Conservation (phyloP, 768 basidiomycete genomes). For the Paxillus rubicundulus region DNA sequence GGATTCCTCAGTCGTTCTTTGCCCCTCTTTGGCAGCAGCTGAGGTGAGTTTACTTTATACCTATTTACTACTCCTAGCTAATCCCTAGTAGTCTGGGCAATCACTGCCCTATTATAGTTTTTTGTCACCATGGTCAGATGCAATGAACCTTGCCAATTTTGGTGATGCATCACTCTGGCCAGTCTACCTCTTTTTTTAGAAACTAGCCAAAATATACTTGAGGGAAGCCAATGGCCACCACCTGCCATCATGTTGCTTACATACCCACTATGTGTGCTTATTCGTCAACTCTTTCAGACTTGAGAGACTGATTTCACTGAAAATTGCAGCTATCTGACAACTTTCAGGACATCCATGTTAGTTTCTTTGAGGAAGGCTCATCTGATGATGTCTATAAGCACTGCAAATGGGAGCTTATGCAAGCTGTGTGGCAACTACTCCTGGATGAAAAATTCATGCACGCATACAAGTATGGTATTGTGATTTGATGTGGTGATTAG, state of each 20-base stretch:
- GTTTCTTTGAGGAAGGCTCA: background rate
- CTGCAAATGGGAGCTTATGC: slow-evolving; percentile 17
- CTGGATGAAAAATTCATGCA: slow-evolving; percentile 17
- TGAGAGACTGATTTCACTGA: background rate
- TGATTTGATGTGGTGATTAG: slow-evolving; percentile 15
- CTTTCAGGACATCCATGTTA: slow-evolving; percentile 4
- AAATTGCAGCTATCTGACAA: slow-evolving; percentile 4
- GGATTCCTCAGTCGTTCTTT: too few relatives aligned
- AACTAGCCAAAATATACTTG: slow-evolving; percentile 15
- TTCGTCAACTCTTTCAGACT: background rate
- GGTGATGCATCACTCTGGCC: slow-evolving; percentile 15
- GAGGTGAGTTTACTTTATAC: too few relatives aligned
- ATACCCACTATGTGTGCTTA: slow-evolving; percentile 3
- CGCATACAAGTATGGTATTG: slow-evolving; percentile 19
- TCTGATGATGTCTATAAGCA: slow-evolving; percentile 9
- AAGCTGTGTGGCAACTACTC: too few relatives aligned
- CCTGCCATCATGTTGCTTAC: slow-evolving; percentile 14
- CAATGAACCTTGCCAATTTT: slow-evolving; percentile 21
- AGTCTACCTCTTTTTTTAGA: slow-evolving; percentile 11
- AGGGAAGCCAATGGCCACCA: slow-evolving; percentile 5
- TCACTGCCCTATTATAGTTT: too few relatives aligned
- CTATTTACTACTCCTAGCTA: too few relatives aligned
- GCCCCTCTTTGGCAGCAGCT: too few relatives aligned
- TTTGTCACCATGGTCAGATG: too few relatives aligned
- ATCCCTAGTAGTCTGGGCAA: too few relatives aligned